Evolutionary conservation across 2,329 filamentous ascomycete species (phyloP), one percentile per base, ranked within the genome.

Genomic region (Davidsoniella virescens): DNA sequence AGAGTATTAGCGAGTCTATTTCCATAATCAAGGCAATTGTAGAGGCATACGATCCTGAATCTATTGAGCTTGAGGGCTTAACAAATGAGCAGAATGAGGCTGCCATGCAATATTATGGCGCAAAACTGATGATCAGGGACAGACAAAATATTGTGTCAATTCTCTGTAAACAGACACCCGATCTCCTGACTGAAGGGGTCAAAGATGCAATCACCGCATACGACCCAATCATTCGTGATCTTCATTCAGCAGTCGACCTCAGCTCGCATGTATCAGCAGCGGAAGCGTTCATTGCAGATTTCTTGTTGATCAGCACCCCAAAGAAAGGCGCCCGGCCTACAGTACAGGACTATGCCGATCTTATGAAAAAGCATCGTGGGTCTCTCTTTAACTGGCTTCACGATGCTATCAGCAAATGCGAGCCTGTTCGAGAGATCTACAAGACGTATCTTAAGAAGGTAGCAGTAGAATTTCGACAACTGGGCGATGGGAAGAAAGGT

Each of bases 221-320:
- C 56, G 84, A 87, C 48, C 82, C 82, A 0, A 77, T 87, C 53
- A 85, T 92, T 51, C 72, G 84, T 18, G 67, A 71, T 2, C 68
- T 88, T 5, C 85, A 90, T 60, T 74, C 83, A 49, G 73, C 75
- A 2, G 73, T 87, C 20, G 81, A 88, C 58, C 69, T 90, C 5
- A 76, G 76, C 33, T 78, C 78, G 38, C 82, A 84, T 17, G 63
- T 90, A 5, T 71, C 72, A 37, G 78, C 84, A 36, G 67, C 75
- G 1, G 78, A 88, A 59, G 68, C 65, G 8, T 87, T 92, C 58
- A 60, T 88, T 18, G 73, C 75, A 5, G 84, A 87, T 55, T 73
- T 88, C 52, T 76, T 92, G 61, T 65, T 65, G 50, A 56, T 46
- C 4, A 57, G 55, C 38, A 43, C 55, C 29, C 20, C 45, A 6